Base-by-base conservation (phyloP, 108 stramenopile genomes). In the Cyclotella baltica region DNA sequence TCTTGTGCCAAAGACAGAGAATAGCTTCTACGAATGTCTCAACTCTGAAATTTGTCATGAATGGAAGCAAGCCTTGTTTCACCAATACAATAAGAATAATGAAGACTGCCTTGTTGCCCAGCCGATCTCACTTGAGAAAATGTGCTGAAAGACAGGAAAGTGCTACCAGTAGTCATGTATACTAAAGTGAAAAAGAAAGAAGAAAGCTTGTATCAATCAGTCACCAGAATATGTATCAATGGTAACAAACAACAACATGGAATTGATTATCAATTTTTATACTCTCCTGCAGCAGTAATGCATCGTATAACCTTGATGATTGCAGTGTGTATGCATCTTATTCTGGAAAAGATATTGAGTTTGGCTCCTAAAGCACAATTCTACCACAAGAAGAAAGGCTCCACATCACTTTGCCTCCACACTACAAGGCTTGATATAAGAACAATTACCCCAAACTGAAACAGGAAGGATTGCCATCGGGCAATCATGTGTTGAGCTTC, bases 141-240 rank as follows among this genome's bases (percentile, higher is more conserved):
- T 36, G 27, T 63, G 13, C 27, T 27, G 8, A 23, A 23, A n/a
- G 19, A 37, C n/a, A 25, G 18, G 13, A 63, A 63, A 30, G 62
- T 63, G 22, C 62, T 63, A 29, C 62, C 31, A 37, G 18, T 27
- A 63, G 62, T 63, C 9, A 34, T 63, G 31, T n/a, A 10, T 29
- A n/a, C 62, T 8, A 63, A 63, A 30, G 29, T 63, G 27, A 63
- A 66, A n/a, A 66, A 35, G 37, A 66, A 66, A 27, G 65, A 37
- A 6, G 37, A 66, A 47, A 25, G 40, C 23, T 20, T 66, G 4
- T 66, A 28, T 28, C 36, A 66, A n/a, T n/a, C n/a, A n/a, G n/a
- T n/a, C n/a, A n/a, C n/a, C n/a, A n/a, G n/a, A n/a, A n/a, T n/a
- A n/a, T n/a, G n/a, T n/a, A n/a, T n/a, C n/a, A n/a, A n/a, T n/a